Percentiles rank a stretch among this genome's conserved stretches.
Evolutionary conservation across 441 rosid species (phyloP).

Genomic region (Cnidoscolus chayamansa): DNA sequence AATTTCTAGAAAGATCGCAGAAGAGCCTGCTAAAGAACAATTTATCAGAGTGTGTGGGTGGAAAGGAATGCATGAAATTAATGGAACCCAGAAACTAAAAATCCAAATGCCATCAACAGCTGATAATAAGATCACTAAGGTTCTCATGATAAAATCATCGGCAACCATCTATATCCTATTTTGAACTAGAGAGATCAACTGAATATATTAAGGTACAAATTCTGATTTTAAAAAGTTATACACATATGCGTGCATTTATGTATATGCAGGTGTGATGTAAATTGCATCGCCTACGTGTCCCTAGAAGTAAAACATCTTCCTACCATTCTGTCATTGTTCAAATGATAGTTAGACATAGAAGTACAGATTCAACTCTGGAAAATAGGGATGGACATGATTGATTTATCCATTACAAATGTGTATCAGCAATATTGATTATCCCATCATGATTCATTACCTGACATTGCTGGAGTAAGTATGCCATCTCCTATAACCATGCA

Average conservation of each 20-base stretch:
- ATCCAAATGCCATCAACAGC: slow-evolving; percentile 1
- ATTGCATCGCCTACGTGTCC: not conserved
- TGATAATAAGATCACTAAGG: slow-evolving; percentile 5
- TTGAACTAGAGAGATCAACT: not conserved
- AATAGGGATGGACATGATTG: not conserved
- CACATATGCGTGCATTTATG: no score
- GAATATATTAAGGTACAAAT: not conserved
- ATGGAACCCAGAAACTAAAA: slow-evolving; percentile 5
- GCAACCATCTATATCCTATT: not conserved
- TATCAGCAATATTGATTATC: not conserved
- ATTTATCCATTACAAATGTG: not conserved
- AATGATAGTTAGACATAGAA: not conserved
- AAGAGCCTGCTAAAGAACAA: not conserved
- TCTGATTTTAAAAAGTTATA: no score
- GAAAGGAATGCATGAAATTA: not conserved
- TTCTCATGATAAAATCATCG: not conserved
- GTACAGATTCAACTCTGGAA: not conserved
- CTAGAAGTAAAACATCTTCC: not conserved
- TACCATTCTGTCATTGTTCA: not conserved
- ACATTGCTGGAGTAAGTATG: slow-evolving; percentile 78
- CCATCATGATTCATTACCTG: slow-evolving; percentile 44
- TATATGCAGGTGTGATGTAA: not conserved
- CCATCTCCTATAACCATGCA: slow-evolving; percentile 88
- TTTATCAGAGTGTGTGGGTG: not conserved
- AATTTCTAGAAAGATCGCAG: slow-evolving; percentile 3